Evolutionary conservation across 805 yeast genomes (phyloP).

Genomic region (Maudiozyma barnettii): DNA sequence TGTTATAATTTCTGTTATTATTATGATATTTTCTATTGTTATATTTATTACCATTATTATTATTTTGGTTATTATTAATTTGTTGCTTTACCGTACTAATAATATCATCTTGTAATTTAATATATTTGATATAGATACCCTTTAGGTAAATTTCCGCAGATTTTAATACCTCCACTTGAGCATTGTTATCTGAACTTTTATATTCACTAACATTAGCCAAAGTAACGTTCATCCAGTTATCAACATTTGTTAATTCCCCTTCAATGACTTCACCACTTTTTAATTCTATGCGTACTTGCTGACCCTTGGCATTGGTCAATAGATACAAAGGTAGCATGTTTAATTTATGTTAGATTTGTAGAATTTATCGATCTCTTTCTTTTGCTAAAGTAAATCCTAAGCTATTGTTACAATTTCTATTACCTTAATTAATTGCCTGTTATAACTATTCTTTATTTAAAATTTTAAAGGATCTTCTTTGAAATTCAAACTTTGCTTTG

Average conservation of each 20-base stretch:
- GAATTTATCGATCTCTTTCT: too few relatives aligned
- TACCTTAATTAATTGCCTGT: too few relatives aligned
- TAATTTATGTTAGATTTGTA: not conserved
- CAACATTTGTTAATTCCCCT: slow-evolving; percentile 79
- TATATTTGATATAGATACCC: slow-evolving; percentile 74
- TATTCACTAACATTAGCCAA: slow-evolving; percentile 53
- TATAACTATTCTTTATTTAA: too few relatives aligned
- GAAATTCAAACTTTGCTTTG: too few relatives aligned
- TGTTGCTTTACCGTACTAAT: slow-evolving; percentile 70
- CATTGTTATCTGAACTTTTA: slow-evolving; percentile 31
- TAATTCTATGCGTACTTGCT: slow-evolving; percentile 77
- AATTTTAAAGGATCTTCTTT: too few relatives aligned
- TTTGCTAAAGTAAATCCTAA: too few relatives aligned
- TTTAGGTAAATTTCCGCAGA: slow-evolving; percentile 70
- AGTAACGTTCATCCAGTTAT: slow-evolving; percentile 92
- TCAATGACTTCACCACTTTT: slow-evolving; percentile 84
- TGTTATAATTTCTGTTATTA: slow-evolving; percentile 13
- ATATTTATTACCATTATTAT: slow-evolving; percentile 24
- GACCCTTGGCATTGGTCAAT: slow-evolving; percentile 83
- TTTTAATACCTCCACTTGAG: slow-evolving; percentile 42
- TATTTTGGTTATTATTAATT: slow-evolving; percentile 41
- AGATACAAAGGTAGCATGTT: slow-evolving; percentile 76
- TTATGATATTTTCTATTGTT: slow-evolving; percentile 26
- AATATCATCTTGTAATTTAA: slow-evolving; percentile 65
- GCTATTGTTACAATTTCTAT: too few relatives aligned